These are phyloP conservation scores for Kondoa malvinella DNA, from an alignment of 768 basidiomycete genomes.

Conservation along the genomic window DNA sequence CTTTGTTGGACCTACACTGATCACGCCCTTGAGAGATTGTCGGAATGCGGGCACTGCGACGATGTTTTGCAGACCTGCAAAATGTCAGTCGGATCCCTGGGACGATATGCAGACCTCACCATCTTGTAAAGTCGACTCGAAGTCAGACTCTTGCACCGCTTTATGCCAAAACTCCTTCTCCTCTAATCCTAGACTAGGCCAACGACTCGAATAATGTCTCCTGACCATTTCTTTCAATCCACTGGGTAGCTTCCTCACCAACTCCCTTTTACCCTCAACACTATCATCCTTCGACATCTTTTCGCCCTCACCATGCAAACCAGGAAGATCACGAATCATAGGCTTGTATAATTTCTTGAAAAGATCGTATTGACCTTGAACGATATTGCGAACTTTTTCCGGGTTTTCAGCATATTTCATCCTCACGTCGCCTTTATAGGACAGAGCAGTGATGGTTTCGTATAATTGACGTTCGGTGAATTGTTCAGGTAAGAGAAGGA, in stretches of 20 bases:
- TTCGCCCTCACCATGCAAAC: constrained; percentile 2
- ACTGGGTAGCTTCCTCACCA: constrained; percentile 37
- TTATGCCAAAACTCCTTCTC: not conserved
- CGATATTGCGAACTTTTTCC: constrained; percentile 84
- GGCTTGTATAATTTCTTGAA: constrained; percentile 73
- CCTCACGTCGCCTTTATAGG: constrained; percentile 74
- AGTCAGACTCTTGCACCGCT: too few species aligned
- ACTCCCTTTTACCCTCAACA: constrained; percentile 50
- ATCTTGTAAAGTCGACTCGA: not conserved
- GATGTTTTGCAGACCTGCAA: constrained; percentile 25
- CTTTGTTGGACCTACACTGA: constrained; percentile 23
- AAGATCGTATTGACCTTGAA: constrained; percentile 57
- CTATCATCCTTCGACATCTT: constrained; percentile 48
- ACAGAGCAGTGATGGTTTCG: constrained; percentile 65
- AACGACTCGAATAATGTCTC: constrained; percentile 20
- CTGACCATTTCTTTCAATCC: constrained; percentile 23
- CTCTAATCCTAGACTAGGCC: not conserved
- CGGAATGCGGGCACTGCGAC: constrained; percentile 24
- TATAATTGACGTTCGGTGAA: constrained; percentile 74
- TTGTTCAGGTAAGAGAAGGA: constrained; percentile 62
- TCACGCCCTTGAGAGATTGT: constrained; percentile 26
- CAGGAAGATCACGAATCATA: constrained; percentile 7
- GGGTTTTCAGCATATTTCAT: constrained; percentile 85
- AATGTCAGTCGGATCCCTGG: too few species aligned
- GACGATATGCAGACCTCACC: too few species aligned